Conservation (phyloP, 257 asterid species). For the Solanum ossicruentum region DNA sequence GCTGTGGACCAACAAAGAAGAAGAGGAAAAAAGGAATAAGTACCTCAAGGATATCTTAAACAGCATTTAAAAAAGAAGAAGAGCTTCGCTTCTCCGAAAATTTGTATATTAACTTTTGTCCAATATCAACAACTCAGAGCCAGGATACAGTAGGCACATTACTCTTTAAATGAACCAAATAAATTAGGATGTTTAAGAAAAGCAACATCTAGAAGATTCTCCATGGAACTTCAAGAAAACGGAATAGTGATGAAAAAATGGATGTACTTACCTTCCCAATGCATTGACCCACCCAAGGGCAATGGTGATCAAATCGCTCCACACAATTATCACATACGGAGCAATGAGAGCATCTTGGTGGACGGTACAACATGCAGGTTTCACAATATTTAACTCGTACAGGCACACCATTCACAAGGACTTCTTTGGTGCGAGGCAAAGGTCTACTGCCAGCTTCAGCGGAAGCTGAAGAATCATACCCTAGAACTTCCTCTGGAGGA, state of each 20-base stretch:
- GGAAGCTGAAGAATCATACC: conserved; percentile 13
- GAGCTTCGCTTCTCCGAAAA: not conserved
- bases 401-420: conserved; percentile 45
- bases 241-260: not conserved
- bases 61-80: not conserved
- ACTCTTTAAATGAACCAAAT: not conserved
- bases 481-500: conserved; percentile 35
- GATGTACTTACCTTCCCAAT: conserved; percentile 45
- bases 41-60: not conserved
- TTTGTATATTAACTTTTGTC: not conserved
- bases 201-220: not conserved
- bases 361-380: conserved; percentile 69
- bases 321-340: conserved; percentile 76
- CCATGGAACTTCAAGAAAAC: not conserved
- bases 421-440: conserved; percentile 39
- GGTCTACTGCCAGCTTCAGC: conserved; percentile 12
- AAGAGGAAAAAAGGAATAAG: not conserved
- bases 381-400: conserved; percentile 63
- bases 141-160: not conserved
- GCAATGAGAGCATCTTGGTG: conserved; percentile 84
- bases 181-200: not conserved
- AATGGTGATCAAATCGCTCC: conserved; percentile 80
- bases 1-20: conserved; percentile 21
- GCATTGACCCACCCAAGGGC: conserved; percentile 91
- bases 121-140: not conserved